These are phyloP conservation scores for Neofusicoccum sp. DNA, from an alignment of 2,329 filamentous ascomycete genomes.

Conservation along the genomic window DNA sequence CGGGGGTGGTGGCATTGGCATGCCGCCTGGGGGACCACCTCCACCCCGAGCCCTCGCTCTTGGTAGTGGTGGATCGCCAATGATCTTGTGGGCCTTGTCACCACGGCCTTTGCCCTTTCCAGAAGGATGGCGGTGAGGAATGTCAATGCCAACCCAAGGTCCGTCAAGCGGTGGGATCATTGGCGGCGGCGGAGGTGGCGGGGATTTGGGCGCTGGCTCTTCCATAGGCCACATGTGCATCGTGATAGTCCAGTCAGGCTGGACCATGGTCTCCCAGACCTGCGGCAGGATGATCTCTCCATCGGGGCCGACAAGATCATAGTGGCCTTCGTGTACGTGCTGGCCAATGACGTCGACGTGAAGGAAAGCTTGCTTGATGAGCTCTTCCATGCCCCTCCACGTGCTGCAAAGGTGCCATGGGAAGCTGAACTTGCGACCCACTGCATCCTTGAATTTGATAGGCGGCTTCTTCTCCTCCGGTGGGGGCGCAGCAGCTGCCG, in stretches of 20 bases:
- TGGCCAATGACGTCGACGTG: slow-evolving; percentile 47
- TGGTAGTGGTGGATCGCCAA: slow-evolving; percentile 16
- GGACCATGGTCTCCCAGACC: slow-evolving; percentile 48
- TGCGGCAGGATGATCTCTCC: slow-evolving; percentile 51
- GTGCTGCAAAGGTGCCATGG: slow-evolving; percentile 82
- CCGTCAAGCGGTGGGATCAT: background rate
- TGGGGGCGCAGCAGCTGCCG: slow-evolving; percentile 37
- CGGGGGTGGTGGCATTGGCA: slow-evolving; percentile 22
- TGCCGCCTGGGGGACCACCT: slow-evolving; percentile 12
- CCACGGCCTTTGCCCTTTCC: slow-evolving; percentile 10
- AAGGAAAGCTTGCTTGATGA: slow-evolving; percentile 51
- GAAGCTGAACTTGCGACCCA: slow-evolving; percentile 89
- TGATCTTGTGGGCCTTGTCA: background rate
- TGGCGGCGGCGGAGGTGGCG: slow-evolving; percentile 6
- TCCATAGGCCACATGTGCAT: slow-evolving; percentile 52
- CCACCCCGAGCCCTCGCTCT: slow-evolving; percentile 21
- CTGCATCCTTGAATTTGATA: slow-evolving; percentile 87
- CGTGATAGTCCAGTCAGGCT: slow-evolving; percentile 48
- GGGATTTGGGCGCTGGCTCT: slow-evolving; percentile 26
- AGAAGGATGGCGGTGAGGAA: slow-evolving; percentile 3
- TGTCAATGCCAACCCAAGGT: slow-evolving; percentile 8
- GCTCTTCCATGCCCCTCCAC: slow-evolving; percentile 60
- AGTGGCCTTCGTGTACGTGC: slow-evolving; percentile 47
- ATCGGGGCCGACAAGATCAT: slow-evolving; percentile 49
- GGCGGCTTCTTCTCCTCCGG: slow-evolving; percentile 65